These are phyloP conservation scores for Chlorencoelia australis DNA, from an alignment of 2,329 filamentous ascomycete genomes.

Conservation along the genomic window DNA sequence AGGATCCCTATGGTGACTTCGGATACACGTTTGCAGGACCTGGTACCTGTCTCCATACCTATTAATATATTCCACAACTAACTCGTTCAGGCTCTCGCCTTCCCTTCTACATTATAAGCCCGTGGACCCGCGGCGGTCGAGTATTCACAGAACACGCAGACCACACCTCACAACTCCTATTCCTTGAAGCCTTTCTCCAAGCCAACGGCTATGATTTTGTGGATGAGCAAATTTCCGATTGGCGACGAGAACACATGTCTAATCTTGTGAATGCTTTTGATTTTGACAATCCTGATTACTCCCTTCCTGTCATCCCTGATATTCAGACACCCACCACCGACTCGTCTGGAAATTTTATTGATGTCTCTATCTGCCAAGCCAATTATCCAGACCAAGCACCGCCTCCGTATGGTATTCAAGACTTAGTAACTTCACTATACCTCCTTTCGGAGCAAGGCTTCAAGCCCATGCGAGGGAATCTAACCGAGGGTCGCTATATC, in stretches of 20 bases:
- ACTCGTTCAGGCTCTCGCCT: too few relatives aligned
- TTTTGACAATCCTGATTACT: constrained; percentile 36
- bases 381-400: constrained; percentile 35
- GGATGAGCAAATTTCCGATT: constrained; percentile 35
- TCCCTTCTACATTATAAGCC: constrained; percentile 45
- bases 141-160: constrained; percentile 45
- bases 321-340: constrained; percentile 34
- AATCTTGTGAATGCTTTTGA: constrained; percentile 38
- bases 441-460: constrained; percentile 39
- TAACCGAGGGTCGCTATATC: constrained; percentile 47
- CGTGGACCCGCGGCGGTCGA: constrained; percentile 42
- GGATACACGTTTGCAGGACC: constrained; percentile 35
- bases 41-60: too few relatives aligned
- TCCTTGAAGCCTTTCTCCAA: constrained; percentile 40
- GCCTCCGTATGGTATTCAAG: constrained; percentile 29
- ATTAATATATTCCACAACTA: constrained; percentile 1
- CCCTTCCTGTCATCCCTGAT: constrained; percentile 36
- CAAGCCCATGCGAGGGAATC: constrained; percentile 39
- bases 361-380: constrained; percentile 7
- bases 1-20: constrained; percentile 34
- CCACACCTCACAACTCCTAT: constrained; percentile 44
- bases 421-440: too few relatives aligned
- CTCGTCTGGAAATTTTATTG: not conserved
- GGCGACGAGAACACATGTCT: constrained; percentile 38
- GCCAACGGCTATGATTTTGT: constrained; percentile 32